Evolutionary conservation across 495 filamentous ascomycete genomes (phyloP), one percentile per base, ranked within the genome.

Genomic region (Penicillium fimorum): DNA sequence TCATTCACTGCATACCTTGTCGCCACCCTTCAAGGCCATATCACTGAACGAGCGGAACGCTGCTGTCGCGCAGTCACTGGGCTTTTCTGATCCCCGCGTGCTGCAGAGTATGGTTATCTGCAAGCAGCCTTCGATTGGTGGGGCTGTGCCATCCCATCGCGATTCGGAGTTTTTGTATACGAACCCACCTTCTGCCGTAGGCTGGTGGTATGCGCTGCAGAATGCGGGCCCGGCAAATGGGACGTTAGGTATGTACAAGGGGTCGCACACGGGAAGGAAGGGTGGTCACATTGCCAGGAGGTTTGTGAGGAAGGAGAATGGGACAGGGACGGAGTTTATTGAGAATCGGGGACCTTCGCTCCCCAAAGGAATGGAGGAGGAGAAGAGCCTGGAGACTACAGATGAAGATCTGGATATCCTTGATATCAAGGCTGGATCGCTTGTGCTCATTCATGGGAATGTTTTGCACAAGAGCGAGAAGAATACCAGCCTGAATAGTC

Each of bases 31-130:
- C 71, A 76, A 79, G 8, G 60, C 76, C 0, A 79, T 90, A 0
- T 82, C 86, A 55, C 62, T 86, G 47, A 76, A 76, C 56, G 30
- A 65, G 32, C 64, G 73, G 15, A 81, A 87, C 62, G 84, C 83
- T 1, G 80, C 78, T 13, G 85, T 98, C 24, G 91, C 92, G 7
- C 72, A 72, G 15, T 79, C 77, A 2, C 73, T 98, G 12, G 84
- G 86, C 1, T 96, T 96, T 72, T 55, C 51, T 0, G 86, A 94
- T 64, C 91, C 94, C 0, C 73, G 77, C 35, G 80, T 88, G 1
- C 77, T 98, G 56, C 94, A 98, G 77, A 92, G 87, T 63, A 98
- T 98, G 94, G 81, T 97, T 8, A 98, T 98, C 59, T 96, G 90
- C 81, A 98, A 98, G 68, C 94, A 97, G 72, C 93, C 94, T 8